phyloP scores from a whole-genome alignment of 1,284 basidiomycete species.

The Ustilago trichophora region DNA sequence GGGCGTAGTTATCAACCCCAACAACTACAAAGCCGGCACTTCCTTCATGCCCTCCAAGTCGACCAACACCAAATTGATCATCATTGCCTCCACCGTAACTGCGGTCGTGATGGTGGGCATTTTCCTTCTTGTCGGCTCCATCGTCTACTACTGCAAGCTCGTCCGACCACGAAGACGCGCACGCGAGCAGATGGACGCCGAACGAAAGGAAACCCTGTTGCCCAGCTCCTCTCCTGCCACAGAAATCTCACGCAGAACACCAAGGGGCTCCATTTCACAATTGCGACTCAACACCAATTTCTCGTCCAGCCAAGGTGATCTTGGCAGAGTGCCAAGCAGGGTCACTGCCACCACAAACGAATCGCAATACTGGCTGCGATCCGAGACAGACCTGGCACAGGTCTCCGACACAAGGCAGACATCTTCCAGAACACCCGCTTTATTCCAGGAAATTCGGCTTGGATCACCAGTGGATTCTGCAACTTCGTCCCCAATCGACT shows the following conservation, averaged over 20 bases:
- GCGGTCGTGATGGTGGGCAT: constrained; percentile 30
- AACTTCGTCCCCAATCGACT: constrained; percentile 4
- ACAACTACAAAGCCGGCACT: constrained; percentile 35
- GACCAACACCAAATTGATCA: constrained; percentile 28
- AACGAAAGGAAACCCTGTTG: constrained; percentile 15
- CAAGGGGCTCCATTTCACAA: constrained; percentile 3
- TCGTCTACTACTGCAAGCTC: constrained; percentile 38
- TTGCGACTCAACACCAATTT: constrained; percentile 34
- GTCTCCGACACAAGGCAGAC: constrained; percentile 1
- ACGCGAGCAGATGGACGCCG: constrained; percentile 10
- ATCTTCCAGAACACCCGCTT: constrained; percentile 15
- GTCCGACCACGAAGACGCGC: constrained; percentile 15
- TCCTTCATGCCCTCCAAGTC: constrained; percentile 13
- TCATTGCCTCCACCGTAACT: constrained; percentile 34
- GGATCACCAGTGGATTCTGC: constrained; percentile 1
- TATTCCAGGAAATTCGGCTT: constrained; percentile 29
- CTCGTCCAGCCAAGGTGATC: constrained; percentile 26
- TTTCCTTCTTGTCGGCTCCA: constrained; percentile 25
- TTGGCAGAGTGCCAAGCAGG: constrained; percentile 32
- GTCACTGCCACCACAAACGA: constrained; percentile 32
- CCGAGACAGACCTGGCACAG: constrained; percentile 10
- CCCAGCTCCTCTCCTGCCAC: background rate
- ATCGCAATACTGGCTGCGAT: constrained; percentile 36
- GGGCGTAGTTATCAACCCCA: constrained; percentile 41
- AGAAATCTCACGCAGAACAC: constrained; percentile 1